Conservation (phyloP, 1,284 basidiomycete species). For the Phenoliferia sp. region DNA sequence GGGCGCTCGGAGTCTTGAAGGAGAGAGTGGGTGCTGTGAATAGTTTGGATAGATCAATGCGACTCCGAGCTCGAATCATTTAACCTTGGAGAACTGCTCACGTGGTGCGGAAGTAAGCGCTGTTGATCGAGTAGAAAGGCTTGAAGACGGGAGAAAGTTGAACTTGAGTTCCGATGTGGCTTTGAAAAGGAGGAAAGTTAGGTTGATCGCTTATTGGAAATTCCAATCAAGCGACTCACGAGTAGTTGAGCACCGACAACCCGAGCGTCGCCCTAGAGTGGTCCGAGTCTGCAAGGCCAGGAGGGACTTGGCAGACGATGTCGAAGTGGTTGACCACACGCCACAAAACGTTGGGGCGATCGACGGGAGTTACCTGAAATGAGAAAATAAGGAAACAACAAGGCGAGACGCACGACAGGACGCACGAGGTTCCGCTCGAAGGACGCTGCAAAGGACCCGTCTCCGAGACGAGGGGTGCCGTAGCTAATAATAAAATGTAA, state of each 20-base stretch:
- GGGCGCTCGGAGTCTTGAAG: not conserved
- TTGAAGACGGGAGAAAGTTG: not conserved
- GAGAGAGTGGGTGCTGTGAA: not conserved
- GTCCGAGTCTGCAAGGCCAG: not conserved
- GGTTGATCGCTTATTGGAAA: not conserved
- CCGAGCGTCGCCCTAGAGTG: not conserved
- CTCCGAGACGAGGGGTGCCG: constrained; percentile 23
- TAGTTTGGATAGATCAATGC: not conserved
- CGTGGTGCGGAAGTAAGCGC: not conserved
- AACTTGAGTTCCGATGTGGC: not conserved
- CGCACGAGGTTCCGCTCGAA: constrained; percentile 9
- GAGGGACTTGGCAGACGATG: constrained; percentile 19
- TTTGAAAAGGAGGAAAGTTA: not conserved
- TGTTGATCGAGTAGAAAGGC: not conserved
- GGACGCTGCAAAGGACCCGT: constrained; percentile 8
- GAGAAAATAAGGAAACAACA: too few species aligned
- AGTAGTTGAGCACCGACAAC: not conserved
- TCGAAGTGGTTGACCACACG: constrained; percentile 21
- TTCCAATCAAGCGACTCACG: not conserved
- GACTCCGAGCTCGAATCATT: not conserved
- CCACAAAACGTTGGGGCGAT: constrained; percentile 25
- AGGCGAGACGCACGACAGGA: constrained; percentile 18
- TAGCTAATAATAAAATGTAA: too few species aligned
- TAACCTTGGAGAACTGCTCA: not conserved
- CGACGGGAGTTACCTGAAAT: constrained; percentile 15